Conservation (phyloP, 306 rosid species). For the Arachis stenosperma region DNA sequence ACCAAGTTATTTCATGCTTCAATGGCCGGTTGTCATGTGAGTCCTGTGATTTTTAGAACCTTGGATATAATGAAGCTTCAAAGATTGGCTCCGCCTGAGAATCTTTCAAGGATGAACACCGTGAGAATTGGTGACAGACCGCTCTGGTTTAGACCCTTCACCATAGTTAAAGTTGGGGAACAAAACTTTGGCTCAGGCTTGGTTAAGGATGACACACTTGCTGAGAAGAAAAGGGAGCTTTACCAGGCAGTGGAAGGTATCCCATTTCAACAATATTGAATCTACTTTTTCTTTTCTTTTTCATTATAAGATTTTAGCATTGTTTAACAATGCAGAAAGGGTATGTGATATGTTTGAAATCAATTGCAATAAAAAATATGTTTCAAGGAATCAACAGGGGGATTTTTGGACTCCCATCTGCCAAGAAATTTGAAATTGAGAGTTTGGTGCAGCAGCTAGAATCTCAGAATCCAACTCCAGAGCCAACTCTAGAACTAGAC, state of each 20-base stretch:
- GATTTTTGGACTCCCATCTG: slow-evolving; percentile 79
- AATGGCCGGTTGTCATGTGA: slow-evolving; percentile 45
- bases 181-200: slow-evolving; percentile 53
- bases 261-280: not conserved
- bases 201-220: slow-evolving; percentile 55
- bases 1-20: too few relatives aligned
- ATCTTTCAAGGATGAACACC: slow-evolving; percentile 39
- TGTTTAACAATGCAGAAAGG: slow-evolving; percentile 14
- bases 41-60: slow-evolving; percentile 41
- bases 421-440: slow-evolving; percentile 70
- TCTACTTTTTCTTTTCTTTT: not conserved
- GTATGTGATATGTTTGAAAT: slow-evolving; percentile 32
- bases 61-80: slow-evolving; percentile 43
- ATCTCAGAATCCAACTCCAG: slow-evolving; percentile 75
- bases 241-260: slow-evolving; percentile 68
- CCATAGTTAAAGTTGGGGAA: slow-evolving; percentile 49
- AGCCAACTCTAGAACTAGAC: slow-evolving; percentile 61
- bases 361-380: slow-evolving; percentile 26
- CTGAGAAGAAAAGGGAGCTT: slow-evolving; percentile 55
- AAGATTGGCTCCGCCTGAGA: slow-evolving; percentile 29
- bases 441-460: slow-evolving; percentile 68
- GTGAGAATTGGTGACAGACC: slow-evolving; percentile 52
- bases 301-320: not conserved
- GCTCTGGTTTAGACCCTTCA: slow-evolving; percentile 50
- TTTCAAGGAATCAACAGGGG: slow-evolving; percentile 76